These are phyloP conservation scores for Mycena chlorophos DNA, from an alignment of 768 basidiomycete genomes.

Conservation along the genomic window DNA sequence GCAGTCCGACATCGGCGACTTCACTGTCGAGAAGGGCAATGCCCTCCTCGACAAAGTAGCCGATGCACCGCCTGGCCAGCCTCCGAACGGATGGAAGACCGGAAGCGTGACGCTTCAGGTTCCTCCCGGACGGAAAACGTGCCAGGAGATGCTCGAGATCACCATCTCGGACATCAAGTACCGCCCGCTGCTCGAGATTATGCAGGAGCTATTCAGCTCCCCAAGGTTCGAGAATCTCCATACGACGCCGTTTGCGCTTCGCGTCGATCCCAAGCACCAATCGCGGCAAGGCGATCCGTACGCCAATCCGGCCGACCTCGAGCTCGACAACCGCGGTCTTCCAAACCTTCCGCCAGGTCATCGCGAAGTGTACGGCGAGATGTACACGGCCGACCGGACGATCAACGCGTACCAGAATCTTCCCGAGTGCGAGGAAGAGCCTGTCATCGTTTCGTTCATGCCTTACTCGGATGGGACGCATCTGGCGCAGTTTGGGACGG, in stretches of 20 bases:
- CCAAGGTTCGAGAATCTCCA: constrained; percentile 14
- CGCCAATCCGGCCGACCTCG: neutral
- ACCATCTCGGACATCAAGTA: constrained; percentile 31
- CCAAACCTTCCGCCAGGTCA: neutral
- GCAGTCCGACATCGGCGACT: constrained; percentile 3
- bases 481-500: neutral
- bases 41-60: constrained; percentile 18
- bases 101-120: constrained; percentile 24
- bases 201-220: constrained; percentile 22
- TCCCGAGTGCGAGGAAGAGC: neutral
- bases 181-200: constrained; percentile 24
- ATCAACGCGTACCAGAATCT: neutral
- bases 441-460: neutral
- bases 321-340: neutral
- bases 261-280: neutral
- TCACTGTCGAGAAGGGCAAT: constrained; percentile 20
- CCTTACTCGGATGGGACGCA: constrained; percentile 1
- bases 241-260: constrained; percentile 16
- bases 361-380: neutral
- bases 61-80: neutral
- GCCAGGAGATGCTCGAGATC: constrained; percentile 19
- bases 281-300: neutral
- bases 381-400: neutral
- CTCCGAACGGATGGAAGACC: constrained; percentile 25
- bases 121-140: constrained; percentile 19